Percentiles rank a stretch among this genome's conserved stretches.
phyloP scores from a whole-genome alignment of 345 rosid genomes.

The Triadica sebifera region DNA sequence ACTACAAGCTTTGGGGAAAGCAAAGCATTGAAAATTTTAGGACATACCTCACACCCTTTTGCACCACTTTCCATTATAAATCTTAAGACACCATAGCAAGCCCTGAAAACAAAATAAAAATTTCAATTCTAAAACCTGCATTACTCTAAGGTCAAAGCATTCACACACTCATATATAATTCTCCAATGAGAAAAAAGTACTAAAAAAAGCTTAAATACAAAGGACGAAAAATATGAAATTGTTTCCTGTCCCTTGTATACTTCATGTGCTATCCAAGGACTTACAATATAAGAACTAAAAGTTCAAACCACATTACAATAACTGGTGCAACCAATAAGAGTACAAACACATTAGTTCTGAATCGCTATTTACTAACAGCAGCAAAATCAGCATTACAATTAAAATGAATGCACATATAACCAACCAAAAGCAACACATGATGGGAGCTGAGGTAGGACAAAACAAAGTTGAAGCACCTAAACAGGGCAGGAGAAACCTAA shows the following conservation, averaged over 20 bases:
- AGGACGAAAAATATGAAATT: not conserved
- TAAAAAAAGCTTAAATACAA: not conserved
- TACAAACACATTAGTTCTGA: not conserved
- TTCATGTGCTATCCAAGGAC: not conserved
- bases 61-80: slow-evolving; percentile 52
- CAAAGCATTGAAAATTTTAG: not conserved
- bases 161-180: not conserved
- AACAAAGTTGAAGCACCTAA: not conserved
- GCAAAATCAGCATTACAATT: not conserved
- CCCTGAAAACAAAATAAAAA: slow-evolving; percentile 36
- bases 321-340: too few relatives aligned
- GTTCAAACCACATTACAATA: not conserved
- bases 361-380: not conserved
- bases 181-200: not conserved
- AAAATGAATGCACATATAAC: not conserved
- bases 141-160: not conserved
- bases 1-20: not conserved
- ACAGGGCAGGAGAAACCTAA: not conserved
- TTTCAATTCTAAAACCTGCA: not conserved
- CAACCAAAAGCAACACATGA: not conserved
- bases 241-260: not conserved
- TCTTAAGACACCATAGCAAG: slow-evolving; percentile 89
- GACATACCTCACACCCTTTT: slow-evolving; percentile 36
- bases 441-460: not conserved
- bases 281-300: not conserved